These are phyloP conservation scores for Cucurbita pepo DNA, from an alignment of 306 rosid species.

Conservation along the genomic window DNA sequence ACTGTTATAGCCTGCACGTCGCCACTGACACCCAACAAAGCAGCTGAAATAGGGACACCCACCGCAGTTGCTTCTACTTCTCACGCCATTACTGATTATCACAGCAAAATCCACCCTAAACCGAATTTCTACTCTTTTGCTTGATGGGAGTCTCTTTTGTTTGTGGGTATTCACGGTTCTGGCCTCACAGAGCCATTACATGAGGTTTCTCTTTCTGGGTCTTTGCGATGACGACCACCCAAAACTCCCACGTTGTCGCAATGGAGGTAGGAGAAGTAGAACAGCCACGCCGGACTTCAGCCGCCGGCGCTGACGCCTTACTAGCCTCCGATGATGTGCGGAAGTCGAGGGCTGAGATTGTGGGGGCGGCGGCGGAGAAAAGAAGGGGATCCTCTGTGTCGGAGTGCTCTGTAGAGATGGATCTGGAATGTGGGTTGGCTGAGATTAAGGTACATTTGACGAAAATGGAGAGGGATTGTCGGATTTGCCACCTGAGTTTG, in stretches of 20 bases:
- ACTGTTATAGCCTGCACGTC: not conserved
- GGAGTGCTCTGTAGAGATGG: slow-evolving; percentile 47
- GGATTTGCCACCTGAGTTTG: slow-evolving; percentile 65
- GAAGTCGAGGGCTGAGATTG: slow-evolving; percentile 35
- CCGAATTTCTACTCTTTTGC: not conserved
- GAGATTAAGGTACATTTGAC: slow-evolving; percentile 43
- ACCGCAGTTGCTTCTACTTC: not conserved
- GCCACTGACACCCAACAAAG: slow-evolving; percentile 6
- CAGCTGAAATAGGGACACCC: slow-evolving; percentile 2
- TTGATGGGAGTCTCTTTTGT: slow-evolving; percentile 11
- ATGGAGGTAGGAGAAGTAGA: slow-evolving; percentile 13
- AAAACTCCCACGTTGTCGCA: slow-evolving; percentile 27
- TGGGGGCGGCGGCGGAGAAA: slow-evolving; percentile 16
- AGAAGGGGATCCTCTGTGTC: slow-evolving; percentile 38
- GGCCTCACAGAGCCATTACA: slow-evolving; percentile 29
- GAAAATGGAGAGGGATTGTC: slow-evolving; percentile 66
- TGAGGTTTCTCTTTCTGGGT: slow-evolving; percentile 50
- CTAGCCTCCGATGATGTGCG: slow-evolving; percentile 20
- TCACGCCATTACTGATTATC: not conserved
- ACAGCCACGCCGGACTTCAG: slow-evolving; percentile 20
- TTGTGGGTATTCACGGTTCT: slow-evolving; percentile 28
- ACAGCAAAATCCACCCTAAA: not conserved
- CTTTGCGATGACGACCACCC: slow-evolving; percentile 29
- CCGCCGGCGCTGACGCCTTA: not conserved
- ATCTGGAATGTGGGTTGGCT: slow-evolving; percentile 37